phyloP scores from a whole-genome alignment of 202 grass and related monocot genomes.

The Miscanthus sacchariflorus region DNA sequence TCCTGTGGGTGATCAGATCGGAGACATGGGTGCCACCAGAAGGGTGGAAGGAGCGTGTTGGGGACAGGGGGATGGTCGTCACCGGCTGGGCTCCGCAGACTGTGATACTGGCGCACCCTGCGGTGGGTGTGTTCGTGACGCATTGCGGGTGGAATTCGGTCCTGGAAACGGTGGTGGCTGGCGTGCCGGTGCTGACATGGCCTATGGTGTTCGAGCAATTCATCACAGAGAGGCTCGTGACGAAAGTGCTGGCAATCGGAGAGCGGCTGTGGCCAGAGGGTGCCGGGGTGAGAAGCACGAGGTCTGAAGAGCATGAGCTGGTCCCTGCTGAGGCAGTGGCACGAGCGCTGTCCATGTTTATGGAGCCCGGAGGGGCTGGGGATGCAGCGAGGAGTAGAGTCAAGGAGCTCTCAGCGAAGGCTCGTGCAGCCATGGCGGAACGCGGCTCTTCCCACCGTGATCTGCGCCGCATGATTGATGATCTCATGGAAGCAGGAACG shows the following conservation, averaged over 20 bases:
- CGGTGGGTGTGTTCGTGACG: slow-evolving; percentile 60
- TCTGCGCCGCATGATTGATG: slow-evolving; percentile 48
- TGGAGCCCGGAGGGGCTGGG: slow-evolving; percentile 22
- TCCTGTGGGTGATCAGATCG: slow-evolving; percentile 43
- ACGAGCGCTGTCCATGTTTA: neutral
- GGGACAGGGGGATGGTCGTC: slow-evolving; percentile 33
- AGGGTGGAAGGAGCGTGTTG: slow-evolving; percentile 39
- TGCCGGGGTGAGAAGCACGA: slow-evolving; percentile 35
- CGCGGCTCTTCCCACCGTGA: slow-evolving; percentile 52
- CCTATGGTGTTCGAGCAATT: slow-evolving; percentile 81
- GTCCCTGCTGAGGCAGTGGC: slow-evolving; percentile 45
- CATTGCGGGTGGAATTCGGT: slow-evolving; percentile 77
- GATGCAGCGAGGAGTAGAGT: slow-evolving; percentile 24
- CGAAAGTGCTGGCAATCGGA: slow-evolving; percentile 48
- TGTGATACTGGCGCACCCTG: slow-evolving; percentile 40
- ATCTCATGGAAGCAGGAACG: slow-evolving; percentile 16
- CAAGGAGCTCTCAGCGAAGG: slow-evolving; percentile 34
- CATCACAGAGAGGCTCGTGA: slow-evolving; percentile 64
- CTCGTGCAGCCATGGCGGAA: slow-evolving; percentile 39
- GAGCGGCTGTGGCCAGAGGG: slow-evolving; percentile 37
- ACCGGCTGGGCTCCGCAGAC: slow-evolving; percentile 50
- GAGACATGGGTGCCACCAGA: neutral
- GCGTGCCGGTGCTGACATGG: slow-evolving; percentile 72
- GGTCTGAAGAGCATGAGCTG: slow-evolving; percentile 22
- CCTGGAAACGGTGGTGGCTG: slow-evolving; percentile 55